Base-by-base conservation (phyloP, 345 rosid species). In the Syzygium aromaticum region DNA sequence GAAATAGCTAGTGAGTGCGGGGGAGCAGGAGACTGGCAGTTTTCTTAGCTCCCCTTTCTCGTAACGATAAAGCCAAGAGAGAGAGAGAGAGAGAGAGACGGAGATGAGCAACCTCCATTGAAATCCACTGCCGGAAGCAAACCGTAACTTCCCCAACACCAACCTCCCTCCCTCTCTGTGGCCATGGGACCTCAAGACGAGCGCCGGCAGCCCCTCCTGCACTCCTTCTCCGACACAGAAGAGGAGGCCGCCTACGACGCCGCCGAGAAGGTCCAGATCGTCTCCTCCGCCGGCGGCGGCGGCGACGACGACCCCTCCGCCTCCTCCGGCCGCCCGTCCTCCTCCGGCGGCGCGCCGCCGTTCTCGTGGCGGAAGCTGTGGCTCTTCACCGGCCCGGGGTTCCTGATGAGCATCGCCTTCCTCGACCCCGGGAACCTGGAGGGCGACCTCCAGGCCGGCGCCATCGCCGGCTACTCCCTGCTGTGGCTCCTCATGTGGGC, bases 301-400 rank as follows among this genome's bases (percentile, higher is more conserved):
- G 64, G 11, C 64, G 92, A 89, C 73, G 94, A 89, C 80, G 86
- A 67, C 52, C 92, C 46, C 46, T 43, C 92, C 28, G 59, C 80
- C 38, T 93, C 86, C 30, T 85, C 61, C 84, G 91, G 89, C 15
- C 38, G 84, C 93, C 93, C 91, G 10, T 43, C 85, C 27, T 92
- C 88, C 46, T 88, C 59, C 84, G 92, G 87, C 11, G 93, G 38
- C 49, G 67, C 92, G 49, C 98, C 98, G 77, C 95, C 97, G 61
- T 97, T 97, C 83, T 97, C 99, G 5, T 97, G 98, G 99, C 90
- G 89, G 91, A 96, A 97, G 92, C 87, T 97, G 5, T 97, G 99
- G 98, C 92, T 97, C 7, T 97, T 97, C 90, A 96, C 98, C 1
- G 99, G 98, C 7, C 99, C 99, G 3, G 99, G 99, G 3, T 97